Base-by-base conservation (phyloP, 768 basidiomycete genomes). In the Auriscalpium vulgare region DNA sequence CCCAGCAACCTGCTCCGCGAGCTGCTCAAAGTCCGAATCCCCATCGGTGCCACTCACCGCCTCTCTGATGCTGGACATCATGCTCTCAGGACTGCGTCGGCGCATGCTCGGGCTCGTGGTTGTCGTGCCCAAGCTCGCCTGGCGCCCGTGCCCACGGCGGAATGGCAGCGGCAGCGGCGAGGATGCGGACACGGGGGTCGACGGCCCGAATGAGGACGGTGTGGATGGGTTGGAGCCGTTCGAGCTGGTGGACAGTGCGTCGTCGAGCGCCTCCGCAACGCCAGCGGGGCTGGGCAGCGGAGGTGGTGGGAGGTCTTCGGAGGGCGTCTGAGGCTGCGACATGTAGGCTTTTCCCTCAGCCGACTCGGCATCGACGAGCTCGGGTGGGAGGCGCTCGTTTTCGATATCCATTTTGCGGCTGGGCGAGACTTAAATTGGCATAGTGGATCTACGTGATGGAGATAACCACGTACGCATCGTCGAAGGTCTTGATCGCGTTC, bases 351-450 rank as follows among this genome's bases (percentile, higher is more conserved):
- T 83, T 54, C 84, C 86, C 71, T 88, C 84, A 60, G 81, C 81
- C 10, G 83, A 85, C 60, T 79, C 74, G 7, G 84, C 86, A 65
- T 97, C 95, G 68, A 92, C 88, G 16, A 99, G 78, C 13, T 97
- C 93, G 2, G 95, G 95, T 2, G 95, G 97, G 16, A 98, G 76
- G 37, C 94, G 87, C 71, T 99, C 97, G 72, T 98, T 98, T 73
- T 98, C 95, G 62, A 98, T 97, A 76, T 98, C 97, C 47, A 90
- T 92, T 74, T 94, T 95, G 58, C 94, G 92, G 45, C 93, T 95
- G 62, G 38, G 56, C 36, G 54, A 1, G 10, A 51, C 36, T 21
- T 37, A 54, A 46, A 35, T 29, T 48, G 51, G 53, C 43, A 38
- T 36, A 53, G 10, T 21, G 36, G 14, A 46, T 35, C 14, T 35